A percentile compares a stretch with the other conserved stretches of the same genome.
Evolutionary conservation across 2,329 filamentous ascomycete species (phyloP).

Genomic region (Fusarium abutilonis): DNA sequence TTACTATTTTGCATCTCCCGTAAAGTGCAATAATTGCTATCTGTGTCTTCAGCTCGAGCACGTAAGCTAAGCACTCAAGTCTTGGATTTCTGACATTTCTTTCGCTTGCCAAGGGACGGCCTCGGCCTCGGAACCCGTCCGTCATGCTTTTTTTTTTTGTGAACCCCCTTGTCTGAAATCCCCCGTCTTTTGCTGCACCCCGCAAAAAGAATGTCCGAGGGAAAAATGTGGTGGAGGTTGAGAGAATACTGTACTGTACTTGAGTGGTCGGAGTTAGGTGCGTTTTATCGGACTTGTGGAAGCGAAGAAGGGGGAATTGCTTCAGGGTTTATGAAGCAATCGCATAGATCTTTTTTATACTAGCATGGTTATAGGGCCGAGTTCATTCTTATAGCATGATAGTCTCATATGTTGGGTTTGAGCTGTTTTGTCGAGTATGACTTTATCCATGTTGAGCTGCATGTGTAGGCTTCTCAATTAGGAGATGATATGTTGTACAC

Average conservation of each 20-base stretch:
- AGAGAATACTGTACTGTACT: not conserved
- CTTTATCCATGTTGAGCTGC: not conserved
- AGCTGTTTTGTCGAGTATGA: not conserved
- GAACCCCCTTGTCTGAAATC: conserved; percentile 11
- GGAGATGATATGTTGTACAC: conserved; percentile 7
- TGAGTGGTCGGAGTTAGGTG: not conserved
- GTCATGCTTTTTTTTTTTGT: not conserved
- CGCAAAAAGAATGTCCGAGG: conserved; percentile 16
- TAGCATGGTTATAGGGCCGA: not conserved
- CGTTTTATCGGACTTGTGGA: not conserved
- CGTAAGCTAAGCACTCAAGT: not conserved
- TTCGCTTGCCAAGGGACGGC: not conserved
- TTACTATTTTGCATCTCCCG: not conserved
- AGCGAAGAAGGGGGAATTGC: not conserved
- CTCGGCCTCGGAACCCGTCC: not conserved
- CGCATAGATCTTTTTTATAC: not conserved
- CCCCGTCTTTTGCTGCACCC: conserved; percentile 29
- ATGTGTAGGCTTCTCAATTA: conserved; percentile 8
- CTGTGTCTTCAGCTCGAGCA: not conserved
- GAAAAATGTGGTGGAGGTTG: conserved; percentile 7
- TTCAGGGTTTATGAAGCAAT: no score
- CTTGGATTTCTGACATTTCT: conserved; percentile 9
- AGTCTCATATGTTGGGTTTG: not conserved
- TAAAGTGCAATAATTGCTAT: not conserved
- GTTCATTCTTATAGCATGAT: not conserved